phyloP scores from a whole-genome alignment of 129 eudicot genomes.

The Scalesia atractyloides region DNA sequence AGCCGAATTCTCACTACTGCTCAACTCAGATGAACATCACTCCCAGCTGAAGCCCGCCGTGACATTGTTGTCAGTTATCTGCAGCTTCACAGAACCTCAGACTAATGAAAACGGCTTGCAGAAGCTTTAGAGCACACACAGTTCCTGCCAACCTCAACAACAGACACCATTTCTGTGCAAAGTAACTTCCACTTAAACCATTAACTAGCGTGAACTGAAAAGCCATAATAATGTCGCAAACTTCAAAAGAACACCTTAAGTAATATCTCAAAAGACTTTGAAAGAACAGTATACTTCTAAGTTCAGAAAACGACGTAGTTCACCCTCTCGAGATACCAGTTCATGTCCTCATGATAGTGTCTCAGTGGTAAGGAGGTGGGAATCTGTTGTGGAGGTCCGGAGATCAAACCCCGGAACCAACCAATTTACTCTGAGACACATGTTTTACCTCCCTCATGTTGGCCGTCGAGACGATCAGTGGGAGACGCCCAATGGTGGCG shows the following conservation, averaged over 20 bases:
- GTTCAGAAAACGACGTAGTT: background rate
- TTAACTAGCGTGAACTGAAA: slow-evolving; percentile 10
- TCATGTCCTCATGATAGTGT: no score
- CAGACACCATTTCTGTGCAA: slow-evolving; percentile 1
- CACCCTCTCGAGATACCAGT: background rate
- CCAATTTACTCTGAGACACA: no score
- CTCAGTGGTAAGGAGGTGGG: no score
- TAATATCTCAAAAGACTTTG: background rate
- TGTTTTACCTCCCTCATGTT: no score
- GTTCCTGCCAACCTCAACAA: slow-evolving; percentile 20
- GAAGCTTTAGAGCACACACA: background rate
- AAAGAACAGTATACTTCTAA: background rate
- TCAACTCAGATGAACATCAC: slow-evolving; percentile 11
- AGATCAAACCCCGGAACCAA: background rate
- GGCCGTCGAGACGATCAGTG: no score
- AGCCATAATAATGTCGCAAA: slow-evolving; percentile 26
- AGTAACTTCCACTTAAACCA: slow-evolving; percentile 20
- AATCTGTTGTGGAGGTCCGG: no score
- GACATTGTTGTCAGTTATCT: slow-evolving; percentile 4
- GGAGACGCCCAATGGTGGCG: no score
- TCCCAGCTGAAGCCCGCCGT: slow-evolving; percentile 13
- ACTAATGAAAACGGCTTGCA: slow-evolving; percentile 8
- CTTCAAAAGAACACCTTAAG: slow-evolving; percentile 21
- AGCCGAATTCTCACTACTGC: slow-evolving; percentile 9
- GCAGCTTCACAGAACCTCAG: slow-evolving; percentile 13